These are phyloP conservation scores for Trifolium dubium DNA, from an alignment of 306 rosid species.

Conservation along the genomic window DNA sequence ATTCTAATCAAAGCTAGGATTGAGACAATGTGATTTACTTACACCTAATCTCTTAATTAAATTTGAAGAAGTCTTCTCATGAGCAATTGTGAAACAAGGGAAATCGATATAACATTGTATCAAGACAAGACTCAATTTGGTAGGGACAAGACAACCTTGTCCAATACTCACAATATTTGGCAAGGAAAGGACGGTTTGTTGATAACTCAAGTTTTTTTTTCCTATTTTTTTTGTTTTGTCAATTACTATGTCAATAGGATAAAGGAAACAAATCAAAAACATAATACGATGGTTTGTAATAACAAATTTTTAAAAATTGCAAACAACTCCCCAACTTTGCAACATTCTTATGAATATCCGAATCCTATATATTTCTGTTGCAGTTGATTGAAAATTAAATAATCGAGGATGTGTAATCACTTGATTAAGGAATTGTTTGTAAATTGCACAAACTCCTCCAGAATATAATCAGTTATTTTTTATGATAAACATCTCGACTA, in stretches of 20 bases:
- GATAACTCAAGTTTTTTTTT: background rate
- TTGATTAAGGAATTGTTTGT: too few species aligned
- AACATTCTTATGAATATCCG: too few species aligned
- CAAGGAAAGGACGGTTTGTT: background rate
- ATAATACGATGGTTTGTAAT: too few species aligned
- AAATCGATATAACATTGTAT: background rate
- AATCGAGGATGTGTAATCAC: too few species aligned
- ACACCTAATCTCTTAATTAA: constrained; percentile 6
- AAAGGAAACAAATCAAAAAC: background rate
- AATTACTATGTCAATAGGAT: background rate
- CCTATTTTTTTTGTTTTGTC: constrained; percentile 1
- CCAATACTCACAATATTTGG: background rate
- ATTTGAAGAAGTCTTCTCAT: background rate
- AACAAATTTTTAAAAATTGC: too few species aligned
- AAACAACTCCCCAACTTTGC: too few species aligned
- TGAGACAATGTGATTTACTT: background rate
- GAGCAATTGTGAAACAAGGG: background rate
- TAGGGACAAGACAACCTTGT: background rate
- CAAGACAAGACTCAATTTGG: background rate
- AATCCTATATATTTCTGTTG: too few species aligned
- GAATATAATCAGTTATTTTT: too few species aligned
- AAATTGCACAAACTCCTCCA: too few species aligned
- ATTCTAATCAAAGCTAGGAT: background rate
- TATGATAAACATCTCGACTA: too few species aligned
- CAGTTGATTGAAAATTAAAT: too few species aligned